phyloP scores from a whole-genome alignment of 805 yeast species.

The Suhomyces sp. region DNA sequence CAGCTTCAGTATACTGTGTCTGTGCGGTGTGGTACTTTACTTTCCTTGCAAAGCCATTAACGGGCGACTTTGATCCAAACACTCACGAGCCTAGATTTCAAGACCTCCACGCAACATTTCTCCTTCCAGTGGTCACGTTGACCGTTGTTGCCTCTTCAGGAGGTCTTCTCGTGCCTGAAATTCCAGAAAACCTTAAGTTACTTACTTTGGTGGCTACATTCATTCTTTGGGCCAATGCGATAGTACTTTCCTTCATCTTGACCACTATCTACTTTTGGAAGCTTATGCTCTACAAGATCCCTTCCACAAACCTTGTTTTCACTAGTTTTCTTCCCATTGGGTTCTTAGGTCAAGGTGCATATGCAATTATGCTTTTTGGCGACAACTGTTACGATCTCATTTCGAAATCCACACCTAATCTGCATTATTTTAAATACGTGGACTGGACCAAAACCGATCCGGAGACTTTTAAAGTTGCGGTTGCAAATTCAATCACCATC shows the following conservation, averaged over 20 bases:
- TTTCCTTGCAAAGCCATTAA: slow-evolving; percentile 39
- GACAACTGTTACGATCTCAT: slow-evolving; percentile 32
- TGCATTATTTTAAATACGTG: slow-evolving; percentile 4
- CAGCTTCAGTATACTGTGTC: slow-evolving; percentile 54
- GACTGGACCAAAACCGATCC: slow-evolving; percentile 3
- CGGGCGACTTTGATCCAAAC: slow-evolving; percentile 11
- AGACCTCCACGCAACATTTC: slow-evolving; percentile 53
- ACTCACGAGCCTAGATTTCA: slow-evolving; percentile 9
- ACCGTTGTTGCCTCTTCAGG: slow-evolving; percentile 79
- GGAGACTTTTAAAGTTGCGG: neutral
- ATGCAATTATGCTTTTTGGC: slow-evolving; percentile 59
- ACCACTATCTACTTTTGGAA: slow-evolving; percentile 61
- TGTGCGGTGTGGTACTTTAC: slow-evolving; percentile 58
- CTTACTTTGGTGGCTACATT: slow-evolving; percentile 55
- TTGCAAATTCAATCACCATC: slow-evolving; percentile 3
- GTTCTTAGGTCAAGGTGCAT: slow-evolving; percentile 82
- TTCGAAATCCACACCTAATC: slow-evolving; percentile 6
- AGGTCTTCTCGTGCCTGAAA: slow-evolving; percentile 45
- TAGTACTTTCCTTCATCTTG: slow-evolving; percentile 52
- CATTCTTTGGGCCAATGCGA: slow-evolving; percentile 69
- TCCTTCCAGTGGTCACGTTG: slow-evolving; percentile 77
- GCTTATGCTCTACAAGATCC: slow-evolving; percentile 56
- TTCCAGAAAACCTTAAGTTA: slow-evolving; percentile 47
- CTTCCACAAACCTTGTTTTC: slow-evolving; percentile 54
- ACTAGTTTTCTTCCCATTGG: slow-evolving; percentile 81